Evolutionary conservation across 2,329 filamentous ascomycete genomes (phyloP), one percentile per base, ranked within the genome.

Genomic region (Tolypocladium endophyticum): DNA sequence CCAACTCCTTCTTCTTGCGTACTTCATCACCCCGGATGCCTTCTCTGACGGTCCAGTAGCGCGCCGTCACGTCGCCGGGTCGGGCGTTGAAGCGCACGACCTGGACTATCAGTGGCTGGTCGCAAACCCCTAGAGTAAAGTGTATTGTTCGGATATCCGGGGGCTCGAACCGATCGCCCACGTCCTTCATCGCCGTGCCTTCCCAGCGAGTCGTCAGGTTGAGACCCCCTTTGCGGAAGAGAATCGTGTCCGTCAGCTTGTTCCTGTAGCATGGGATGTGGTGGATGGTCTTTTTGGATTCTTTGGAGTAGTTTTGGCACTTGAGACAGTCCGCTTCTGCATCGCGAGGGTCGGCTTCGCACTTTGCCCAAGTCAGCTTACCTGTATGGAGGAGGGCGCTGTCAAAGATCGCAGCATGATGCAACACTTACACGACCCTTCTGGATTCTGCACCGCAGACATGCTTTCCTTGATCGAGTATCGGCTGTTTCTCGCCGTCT

Each of bases 231-330:
- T 67, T 65, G n/a, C 79, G 78, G 61, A 73, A 77, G 4, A 79
- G 65, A 1, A 69, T 63, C 20, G 76, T 68, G 11, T 77, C 72
- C 30, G 71, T 73, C 14, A 82, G 68, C 62, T 76, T 78, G 62
- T 70, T 73, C 16, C 79, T 74, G 18, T 72, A 65, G 59, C 80
- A 83, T 0, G 73, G 72, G 5, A 77, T 65, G 30, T 71, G 69
- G 58, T 81, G 79, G 6, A 81, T 74, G 2, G 77, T 76, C 62
- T 79, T 82, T 45, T 75, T 76, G 0, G 78, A 80, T 0, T 70
- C 70, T 35, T 65, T 68, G 14, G 70, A 68, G 3, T 79, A 71
- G 1, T 63, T 65, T 8, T 66, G 61, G 61, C 80, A 82, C 2
- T 73, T 74, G 2, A 69, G 12, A 64, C 80, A 82, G 6, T 70